Percentiles rank a stretch among this genome's conserved stretches.
Conservation (phyloP, 2,329 filamentous ascomycete species). For the Stachybotrys echinatus region DNA sequence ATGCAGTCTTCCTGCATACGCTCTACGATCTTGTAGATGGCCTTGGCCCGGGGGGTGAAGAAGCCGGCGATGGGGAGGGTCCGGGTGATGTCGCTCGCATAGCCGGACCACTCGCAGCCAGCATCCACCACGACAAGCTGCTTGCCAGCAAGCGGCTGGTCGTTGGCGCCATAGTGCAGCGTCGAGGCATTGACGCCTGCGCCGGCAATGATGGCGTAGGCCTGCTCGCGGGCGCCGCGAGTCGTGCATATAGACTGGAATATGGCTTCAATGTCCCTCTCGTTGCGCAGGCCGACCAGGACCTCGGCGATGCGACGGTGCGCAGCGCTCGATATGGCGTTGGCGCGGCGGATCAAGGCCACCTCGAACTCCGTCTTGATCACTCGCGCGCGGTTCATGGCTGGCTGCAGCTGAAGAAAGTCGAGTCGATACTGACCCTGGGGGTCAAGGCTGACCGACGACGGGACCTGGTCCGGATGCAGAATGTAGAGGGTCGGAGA, state of each 20-base stretch:
- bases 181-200: slow-evolving; percentile 78
- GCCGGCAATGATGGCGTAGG: slow-evolving; percentile 86
- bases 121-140: slow-evolving; percentile 82
- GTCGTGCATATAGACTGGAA: slow-evolving; percentile 71
- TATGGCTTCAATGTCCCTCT: slow-evolving; percentile 76
- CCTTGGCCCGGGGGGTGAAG: slow-evolving; percentile 63
- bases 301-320: slow-evolving; percentile 67
- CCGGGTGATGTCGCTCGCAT: slow-evolving; percentile 85
- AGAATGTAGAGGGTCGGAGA: slow-evolving; percentile 40
- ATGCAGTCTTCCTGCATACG: slow-evolving; percentile 78
- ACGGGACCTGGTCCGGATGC: slow-evolving; percentile 36
- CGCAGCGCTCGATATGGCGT: slow-evolving; percentile 70
- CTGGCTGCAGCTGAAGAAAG: slow-evolving; percentile 51
- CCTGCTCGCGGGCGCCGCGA: slow-evolving; percentile 68
- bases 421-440: slow-evolving; percentile 37
- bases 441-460: slow-evolving; percentile 28
- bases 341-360: slow-evolving; percentile 73
- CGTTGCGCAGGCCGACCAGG: slow-evolving; percentile 61
- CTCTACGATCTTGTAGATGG: slow-evolving; percentile 73
- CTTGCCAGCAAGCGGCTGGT: slow-evolving; percentile 62
- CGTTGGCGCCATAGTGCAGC: slow-evolving; percentile 81
- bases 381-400: slow-evolving; percentile 76
- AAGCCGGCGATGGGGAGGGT: slow-evolving; percentile 71
- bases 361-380: slow-evolving; percentile 86
- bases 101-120: slow-evolving; percentile 77